phyloP scores from a whole-genome alignment of 352 stramenopile species.

The Globisporangium carolinianum region DNA sequence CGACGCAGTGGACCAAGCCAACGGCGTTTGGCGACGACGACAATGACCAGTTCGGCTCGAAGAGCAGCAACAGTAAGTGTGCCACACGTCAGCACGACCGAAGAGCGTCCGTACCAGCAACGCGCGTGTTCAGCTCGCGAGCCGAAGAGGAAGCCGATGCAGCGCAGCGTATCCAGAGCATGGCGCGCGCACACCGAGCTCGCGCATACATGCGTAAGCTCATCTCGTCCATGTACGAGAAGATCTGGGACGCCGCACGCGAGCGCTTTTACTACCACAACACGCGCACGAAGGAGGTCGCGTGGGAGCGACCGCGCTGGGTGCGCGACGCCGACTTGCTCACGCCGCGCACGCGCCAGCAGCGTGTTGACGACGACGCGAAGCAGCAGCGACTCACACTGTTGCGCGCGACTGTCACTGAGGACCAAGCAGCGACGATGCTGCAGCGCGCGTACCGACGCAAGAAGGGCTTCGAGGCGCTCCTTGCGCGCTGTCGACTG shows the following conservation, averaged over 20 bases:
- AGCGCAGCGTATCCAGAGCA: conserved; percentile 40
- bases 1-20: conserved; percentile 65
- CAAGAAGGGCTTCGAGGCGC: conserved; percentile 30
- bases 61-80: neutral
- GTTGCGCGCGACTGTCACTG: conserved; percentile 16
- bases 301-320: conserved; percentile 61
- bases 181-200: conserved; percentile 42
- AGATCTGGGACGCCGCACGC: conserved; percentile 55
- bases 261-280: conserved; percentile 79
- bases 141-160: conserved; percentile 25
- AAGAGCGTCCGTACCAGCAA: too few species aligned
- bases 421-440: conserved; percentile 36
- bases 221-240: conserved; percentile 73
- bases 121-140: conserved; percentile 12
- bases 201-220: conserved; percentile 42
- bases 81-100: too few species aligned
- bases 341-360: conserved; percentile 37
- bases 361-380: conserved; percentile 8
- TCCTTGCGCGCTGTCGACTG: conserved; percentile 35
- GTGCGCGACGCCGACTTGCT: conserved; percentile 55
- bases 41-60: conserved; percentile 12
- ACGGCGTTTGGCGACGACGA: conserved; percentile 29
- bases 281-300: conserved; percentile 54
- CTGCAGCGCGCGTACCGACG: conserved; percentile 50
- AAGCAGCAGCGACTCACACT: neutral